Evolutionary conservation across 169 alveolate genomes (phyloP), one percentile per base, ranked within the genome.

Genomic region (Plasmodium inui): DNA sequence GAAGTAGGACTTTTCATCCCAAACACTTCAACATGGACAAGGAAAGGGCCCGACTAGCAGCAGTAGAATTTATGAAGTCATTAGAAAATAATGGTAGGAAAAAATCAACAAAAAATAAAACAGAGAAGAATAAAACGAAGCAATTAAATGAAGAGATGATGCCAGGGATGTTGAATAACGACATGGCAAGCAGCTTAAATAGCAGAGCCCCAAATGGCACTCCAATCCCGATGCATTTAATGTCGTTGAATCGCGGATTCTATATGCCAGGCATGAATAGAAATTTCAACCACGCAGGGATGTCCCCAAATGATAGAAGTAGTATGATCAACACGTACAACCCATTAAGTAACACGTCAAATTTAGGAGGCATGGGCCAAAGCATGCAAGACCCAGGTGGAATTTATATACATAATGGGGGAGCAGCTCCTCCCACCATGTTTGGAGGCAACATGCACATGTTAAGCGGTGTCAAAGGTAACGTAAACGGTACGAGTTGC

Each of bases 1-100:
- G 98, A 28, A 96, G 98, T 73, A 76, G 98, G 22, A 97, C 98
- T 7, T 97, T 97, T 76, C 98, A 97, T 82, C 98, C 98, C 37
- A 96, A 96, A 34, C 95, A 97, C 73, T 97, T 94, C 93, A 96
- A 96, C 50, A 93, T 96, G 94, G 96, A 96, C 50, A 97, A 96
- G 17, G 98, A 96, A 86, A 96, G 95, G 90, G 98, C 98, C 50
- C 92, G 96, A 61, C 90, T 93, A 82, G 97, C 98, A 22, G 98
- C 98, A n/a, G 96, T 96, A 10, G 97, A 95, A 61, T 96, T 96
- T 73, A 96, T 96, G 97, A 95, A 96, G 76, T 61, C 95, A n/a
- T 71, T 96, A 67, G 98, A 96, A 57, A 94, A 92, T 92, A 95
- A 96, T 61, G 97, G 97, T 4, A 73, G 97, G 39, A 95, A 96